Conservation (phyloP, 108 stramenopile species). For the Chaetoceros tenuissimus region DNA sequence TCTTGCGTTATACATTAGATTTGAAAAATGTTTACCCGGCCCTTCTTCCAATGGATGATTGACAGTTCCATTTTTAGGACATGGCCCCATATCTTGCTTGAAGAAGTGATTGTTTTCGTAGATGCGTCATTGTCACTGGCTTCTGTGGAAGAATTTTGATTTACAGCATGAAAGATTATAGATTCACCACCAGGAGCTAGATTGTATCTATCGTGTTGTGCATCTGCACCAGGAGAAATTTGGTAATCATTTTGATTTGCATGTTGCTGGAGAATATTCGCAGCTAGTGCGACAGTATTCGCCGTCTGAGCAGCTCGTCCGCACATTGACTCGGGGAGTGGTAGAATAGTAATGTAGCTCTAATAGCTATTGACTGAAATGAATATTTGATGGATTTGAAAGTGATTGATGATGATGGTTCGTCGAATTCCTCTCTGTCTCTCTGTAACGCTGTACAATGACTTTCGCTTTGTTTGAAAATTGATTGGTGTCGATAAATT, state of each 20-base stretch:
- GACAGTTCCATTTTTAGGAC: constrained; percentile 45
- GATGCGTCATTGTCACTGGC: background rate
- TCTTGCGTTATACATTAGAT: constrained; percentile 73
- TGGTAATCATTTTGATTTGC: no score
- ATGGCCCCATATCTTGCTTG: constrained; percentile 61
- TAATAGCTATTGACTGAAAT: no score
- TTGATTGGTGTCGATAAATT: no score
- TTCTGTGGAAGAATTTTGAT: background rate
- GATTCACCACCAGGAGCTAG: constrained; percentile 45
- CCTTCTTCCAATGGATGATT: constrained; percentile 31
- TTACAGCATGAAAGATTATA: constrained; percentile 13
- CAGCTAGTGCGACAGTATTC: constrained; percentile 7
- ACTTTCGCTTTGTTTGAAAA: no score
- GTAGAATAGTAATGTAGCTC: no score
- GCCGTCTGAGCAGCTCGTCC: constrained; percentile 24
- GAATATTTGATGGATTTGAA: no score
- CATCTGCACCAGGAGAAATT: background rate
- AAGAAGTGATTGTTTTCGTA: background rate
- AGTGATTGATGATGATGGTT: no score
- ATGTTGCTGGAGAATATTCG: background rate
- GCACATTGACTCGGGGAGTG: no score
- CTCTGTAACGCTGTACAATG: no score
- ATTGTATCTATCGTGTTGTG: constrained; percentile 34
- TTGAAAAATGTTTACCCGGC: constrained; percentile 44
- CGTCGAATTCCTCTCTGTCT: no score